These are phyloP conservation scores for Cercophora scortea DNA, from an alignment of 495 filamentous ascomycete species.

Conservation along the genomic window DNA sequence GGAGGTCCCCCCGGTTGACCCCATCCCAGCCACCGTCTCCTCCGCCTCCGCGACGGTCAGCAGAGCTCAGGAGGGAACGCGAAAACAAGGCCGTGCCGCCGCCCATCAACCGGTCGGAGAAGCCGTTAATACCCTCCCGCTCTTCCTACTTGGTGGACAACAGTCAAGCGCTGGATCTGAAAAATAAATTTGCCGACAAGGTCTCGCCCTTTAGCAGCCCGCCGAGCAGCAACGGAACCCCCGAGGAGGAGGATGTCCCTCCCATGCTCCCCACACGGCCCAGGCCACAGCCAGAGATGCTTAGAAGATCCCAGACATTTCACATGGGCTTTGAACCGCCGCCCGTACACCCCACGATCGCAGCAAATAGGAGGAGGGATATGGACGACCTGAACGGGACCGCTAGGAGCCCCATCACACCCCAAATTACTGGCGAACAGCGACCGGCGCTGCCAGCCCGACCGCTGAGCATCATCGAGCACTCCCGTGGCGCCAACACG, in stretches of 20 bases:
- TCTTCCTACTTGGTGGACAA: conserved; percentile 18
- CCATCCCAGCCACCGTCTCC: conserved; percentile 43
- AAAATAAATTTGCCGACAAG: conserved; percentile 22
- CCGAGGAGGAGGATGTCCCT: conserved; percentile 35
- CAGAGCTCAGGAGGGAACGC: conserved; percentile 38
- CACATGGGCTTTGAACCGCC: conserved; percentile 37
- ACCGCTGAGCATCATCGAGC: conserved; percentile 28
- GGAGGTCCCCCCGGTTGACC: conserved; percentile 33
- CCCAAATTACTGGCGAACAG: conserved; percentile 35
- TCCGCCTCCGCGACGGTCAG: conserved; percentile 46
- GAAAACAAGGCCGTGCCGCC: conserved; percentile 41
- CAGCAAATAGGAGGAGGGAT: conserved; percentile 24
- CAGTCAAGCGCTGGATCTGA: conserved; percentile 22
- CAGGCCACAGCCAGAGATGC: conserved; percentile 13
- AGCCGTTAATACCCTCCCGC: conserved; percentile 56
- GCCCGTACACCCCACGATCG: conserved; percentile 41
- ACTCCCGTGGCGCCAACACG: conserved; percentile 9
- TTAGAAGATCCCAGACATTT: conserved; percentile 18
- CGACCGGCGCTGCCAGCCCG: conserved; percentile 57
- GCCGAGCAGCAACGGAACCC: conserved; percentile 65
- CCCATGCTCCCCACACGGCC: conserved; percentile 38
- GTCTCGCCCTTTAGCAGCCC: conserved; percentile 88
- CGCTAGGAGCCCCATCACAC: conserved; percentile 17
- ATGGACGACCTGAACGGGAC: conserved; percentile 32
- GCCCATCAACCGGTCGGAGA: conserved; percentile 72